Conservation (phyloP, 2,329 filamentous ascomycete genomes). For the Stemphylium vesicarium region DNA sequence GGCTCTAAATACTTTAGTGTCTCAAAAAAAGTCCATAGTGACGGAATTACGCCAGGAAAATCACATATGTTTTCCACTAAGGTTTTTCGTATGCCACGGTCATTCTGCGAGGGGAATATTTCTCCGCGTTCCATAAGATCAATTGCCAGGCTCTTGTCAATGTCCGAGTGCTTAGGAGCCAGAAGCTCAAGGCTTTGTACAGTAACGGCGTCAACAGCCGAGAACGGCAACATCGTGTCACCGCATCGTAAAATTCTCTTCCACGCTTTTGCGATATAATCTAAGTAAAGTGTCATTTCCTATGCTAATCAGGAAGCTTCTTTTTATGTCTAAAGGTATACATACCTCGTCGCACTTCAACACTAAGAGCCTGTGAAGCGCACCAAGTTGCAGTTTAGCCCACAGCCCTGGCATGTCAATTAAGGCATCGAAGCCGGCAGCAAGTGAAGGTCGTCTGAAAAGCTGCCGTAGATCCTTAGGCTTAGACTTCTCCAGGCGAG, state of each 20-base stretch:
- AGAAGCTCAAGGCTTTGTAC: constrained; percentile 14
- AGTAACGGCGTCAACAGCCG: constrained; percentile 12
- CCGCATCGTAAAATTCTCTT: constrained; percentile 13
- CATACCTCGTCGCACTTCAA: constrained; percentile 28
- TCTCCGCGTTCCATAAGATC: constrained; percentile 9
- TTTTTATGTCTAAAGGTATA: neutral
- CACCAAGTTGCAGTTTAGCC: constrained; percentile 26
- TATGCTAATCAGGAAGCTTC: constrained; percentile 8
- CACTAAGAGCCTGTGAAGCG: constrained; percentile 25
- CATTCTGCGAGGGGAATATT: constrained; percentile 13
- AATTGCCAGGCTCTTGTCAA: constrained; percentile 8
- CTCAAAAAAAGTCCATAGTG: constrained; percentile 22
- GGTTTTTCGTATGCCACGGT: neutral
- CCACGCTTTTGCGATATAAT: constrained; percentile 14
- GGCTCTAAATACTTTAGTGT: constrained; percentile 25
- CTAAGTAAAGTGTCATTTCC: constrained; percentile 25
- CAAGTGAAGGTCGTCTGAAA: constrained; percentile 15
- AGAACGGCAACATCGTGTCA: constrained; percentile 7
- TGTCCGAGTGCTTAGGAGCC: constrained; percentile 12
- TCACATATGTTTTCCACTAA: constrained; percentile 15
- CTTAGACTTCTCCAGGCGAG: constrained; percentile 25
- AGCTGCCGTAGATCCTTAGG: constrained; percentile 26
- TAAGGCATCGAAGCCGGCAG: constrained; percentile 21
- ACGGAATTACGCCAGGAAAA: constrained; percentile 13
- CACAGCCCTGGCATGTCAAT: constrained; percentile 28